Evolutionary conservation across 1,139 yeast genomes (phyloP).

Genomic region (Geotrichum reessii): DNA sequence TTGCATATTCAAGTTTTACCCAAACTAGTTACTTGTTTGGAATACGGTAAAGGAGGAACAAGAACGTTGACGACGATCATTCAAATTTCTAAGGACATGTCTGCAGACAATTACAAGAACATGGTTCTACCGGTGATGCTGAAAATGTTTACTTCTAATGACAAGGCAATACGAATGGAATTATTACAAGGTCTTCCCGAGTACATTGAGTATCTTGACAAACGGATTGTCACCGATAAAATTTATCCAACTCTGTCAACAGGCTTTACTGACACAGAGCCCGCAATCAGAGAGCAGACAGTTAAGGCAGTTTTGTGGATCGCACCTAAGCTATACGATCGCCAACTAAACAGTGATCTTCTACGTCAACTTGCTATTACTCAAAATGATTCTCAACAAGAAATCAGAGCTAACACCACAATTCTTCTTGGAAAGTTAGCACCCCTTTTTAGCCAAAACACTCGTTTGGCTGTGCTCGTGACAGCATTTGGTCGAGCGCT

Average conservation of each 20-base stretch:
- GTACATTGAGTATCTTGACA: constrained; percentile 49
- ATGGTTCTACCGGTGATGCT: constrained; percentile 60
- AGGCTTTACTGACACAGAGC: constrained; percentile 83
- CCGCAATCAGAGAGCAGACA: constrained; percentile 74
- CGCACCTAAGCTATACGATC: constrained; percentile 61
- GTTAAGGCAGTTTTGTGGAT: constrained; percentile 62
- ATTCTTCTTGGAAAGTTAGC: constrained; percentile 71
- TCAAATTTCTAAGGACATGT: constrained; percentile 41
- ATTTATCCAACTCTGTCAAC: constrained; percentile 63
- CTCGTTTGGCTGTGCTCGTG: constrained; percentile 54
- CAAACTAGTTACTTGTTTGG: constrained; percentile 47
- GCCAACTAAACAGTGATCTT: constrained; percentile 83
- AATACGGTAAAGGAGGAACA: constrained; percentile 26
- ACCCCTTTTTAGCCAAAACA: constrained; percentile 46
- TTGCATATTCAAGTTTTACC: constrained; percentile 64
- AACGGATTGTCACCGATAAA: constrained; percentile 60
- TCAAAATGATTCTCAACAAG: constrained; percentile 78
- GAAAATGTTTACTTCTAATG: constrained; percentile 58
- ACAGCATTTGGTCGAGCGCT: constrained; percentile 84
- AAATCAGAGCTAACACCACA: constrained; percentile 81
- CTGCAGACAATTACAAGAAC: constrained; percentile 41
- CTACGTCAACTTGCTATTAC: constrained; percentile 77
- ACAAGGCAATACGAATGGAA: constrained; percentile 69
- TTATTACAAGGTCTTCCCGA: constrained; percentile 59
- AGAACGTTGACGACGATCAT: constrained; percentile 26